phyloP scores from a whole-genome alignment of 352 stramenopile species.

The Phytophthora boehmeriae region DNA sequence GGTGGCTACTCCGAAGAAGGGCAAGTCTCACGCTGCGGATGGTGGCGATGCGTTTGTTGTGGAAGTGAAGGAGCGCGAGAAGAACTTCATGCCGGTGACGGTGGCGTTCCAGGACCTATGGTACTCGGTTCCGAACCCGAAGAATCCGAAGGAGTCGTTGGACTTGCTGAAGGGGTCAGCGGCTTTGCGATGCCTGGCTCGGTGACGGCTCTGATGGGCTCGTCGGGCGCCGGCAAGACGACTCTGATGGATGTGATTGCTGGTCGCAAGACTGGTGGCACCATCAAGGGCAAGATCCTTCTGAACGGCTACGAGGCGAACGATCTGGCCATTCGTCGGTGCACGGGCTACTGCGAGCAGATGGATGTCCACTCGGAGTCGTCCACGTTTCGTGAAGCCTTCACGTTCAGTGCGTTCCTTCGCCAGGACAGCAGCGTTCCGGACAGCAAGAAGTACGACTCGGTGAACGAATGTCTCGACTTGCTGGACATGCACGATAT shows the following conservation, averaged over 20 bases:
- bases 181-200: slow-evolving; percentile 50
- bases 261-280: slow-evolving; percentile 68
- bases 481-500: slow-evolving; percentile 41
- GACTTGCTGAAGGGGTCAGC: slow-evolving; percentile 64
- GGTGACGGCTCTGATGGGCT: slow-evolving; percentile 90
- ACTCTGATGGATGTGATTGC: slow-evolving; percentile 94
- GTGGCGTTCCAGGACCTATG: slow-evolving; percentile 51
- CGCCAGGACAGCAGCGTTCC: slow-evolving; percentile 39
- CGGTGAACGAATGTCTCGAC: slow-evolving; percentile 38
- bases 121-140: slow-evolving; percentile 51
- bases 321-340: slow-evolving; percentile 49
- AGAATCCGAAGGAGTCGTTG: slow-evolving; percentile 50
- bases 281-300: slow-evolving; percentile 59
- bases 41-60: slow-evolving; percentile 17
- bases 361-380: slow-evolving; percentile 90
- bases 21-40: slow-evolving; percentile 10
- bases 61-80: slow-evolving; percentile 32
- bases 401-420: slow-evolving; percentile 87
- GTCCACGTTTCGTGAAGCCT: slow-evolving; percentile 87
- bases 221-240: slow-evolving; percentile 72
- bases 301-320: slow-evolving; percentile 49
- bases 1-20: slow-evolving; percentile 25
- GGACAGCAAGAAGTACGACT: slow-evolving; percentile 38
- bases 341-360: slow-evolving; percentile 70
- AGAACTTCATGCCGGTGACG: slow-evolving; percentile 45